phyloP scores from a whole-genome alignment of 139 green algal genomes.

The Diplosphaera chodatii region DNA sequence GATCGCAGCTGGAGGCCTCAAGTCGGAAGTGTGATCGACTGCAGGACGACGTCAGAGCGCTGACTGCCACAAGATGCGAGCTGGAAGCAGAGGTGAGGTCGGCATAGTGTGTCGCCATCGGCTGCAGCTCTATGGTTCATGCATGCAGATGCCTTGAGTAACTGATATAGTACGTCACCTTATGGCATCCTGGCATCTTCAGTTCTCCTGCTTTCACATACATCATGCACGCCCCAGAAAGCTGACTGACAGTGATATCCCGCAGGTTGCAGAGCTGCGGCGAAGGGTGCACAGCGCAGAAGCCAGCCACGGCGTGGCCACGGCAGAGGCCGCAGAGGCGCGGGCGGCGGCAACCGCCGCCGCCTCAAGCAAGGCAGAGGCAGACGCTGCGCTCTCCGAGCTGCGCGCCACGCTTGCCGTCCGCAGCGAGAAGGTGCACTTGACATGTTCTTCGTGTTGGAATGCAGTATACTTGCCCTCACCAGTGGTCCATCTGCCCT shows the following conservation, averaged over 20 bases:
- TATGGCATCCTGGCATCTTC: too few species aligned
- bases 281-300: slow-evolving; percentile 57
- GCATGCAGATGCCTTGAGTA: too few species aligned
- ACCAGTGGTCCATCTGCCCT: too few species aligned
- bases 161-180: too few species aligned
- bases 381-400: slow-evolving; percentile 51
- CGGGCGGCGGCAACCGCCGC: slow-evolving; percentile 16
- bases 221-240: too few species aligned
- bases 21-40: slow-evolving; percentile 27
- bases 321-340: slow-evolving; percentile 49
- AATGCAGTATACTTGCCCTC: too few species aligned
- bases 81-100: slow-evolving; percentile 73
- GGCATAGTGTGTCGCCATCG: too few species aligned
- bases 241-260: too few species aligned
- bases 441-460: too few species aligned
- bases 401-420: slow-evolving; percentile 33
- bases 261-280: slow-evolving; percentile 67
- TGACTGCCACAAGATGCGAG: slow-evolving; percentile 69
- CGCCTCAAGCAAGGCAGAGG: slow-evolving; percentile 39
- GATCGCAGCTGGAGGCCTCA: slow-evolving; percentile 20
- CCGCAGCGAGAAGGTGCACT: slow-evolving; percentile 69
- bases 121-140: too few species aligned
- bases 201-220: too few species aligned
- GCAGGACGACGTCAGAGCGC: slow-evolving; percentile 51
- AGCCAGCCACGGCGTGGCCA: slow-evolving; percentile 38